These are phyloP conservation scores for Trametes sanguinea DNA, from an alignment of 768 basidiomycete species.

Conservation along the genomic window DNA sequence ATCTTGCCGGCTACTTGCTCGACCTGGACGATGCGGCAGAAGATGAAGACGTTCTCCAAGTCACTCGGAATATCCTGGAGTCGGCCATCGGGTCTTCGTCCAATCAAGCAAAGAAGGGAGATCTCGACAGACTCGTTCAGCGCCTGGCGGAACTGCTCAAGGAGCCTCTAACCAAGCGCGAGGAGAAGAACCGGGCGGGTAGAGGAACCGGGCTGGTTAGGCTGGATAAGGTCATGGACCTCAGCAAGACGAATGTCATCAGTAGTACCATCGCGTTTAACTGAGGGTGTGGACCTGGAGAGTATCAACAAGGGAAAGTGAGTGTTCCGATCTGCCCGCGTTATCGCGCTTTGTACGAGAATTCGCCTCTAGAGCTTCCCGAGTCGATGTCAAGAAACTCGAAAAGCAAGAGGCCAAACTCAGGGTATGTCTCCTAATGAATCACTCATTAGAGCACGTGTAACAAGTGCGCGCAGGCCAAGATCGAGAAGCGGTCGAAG, in stretches of 20 bases:
- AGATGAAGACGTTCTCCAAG: conserved; percentile 82
- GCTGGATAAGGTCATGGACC: conserved; percentile 85
- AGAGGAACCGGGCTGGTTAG: conserved; percentile 61
- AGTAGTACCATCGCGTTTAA: conserved; percentile 78
- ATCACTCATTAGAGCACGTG: neutral
- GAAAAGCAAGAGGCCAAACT: conserved; percentile 98
- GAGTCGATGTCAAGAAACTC: conserved; percentile 92
- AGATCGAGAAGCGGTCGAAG: conserved; percentile 94
- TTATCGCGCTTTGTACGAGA: neutral
- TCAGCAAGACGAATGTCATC: conserved; percentile 76
- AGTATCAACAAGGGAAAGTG: conserved; percentile 95
- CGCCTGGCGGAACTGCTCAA: conserved; percentile 64
- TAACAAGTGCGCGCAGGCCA: conserved; percentile 55
- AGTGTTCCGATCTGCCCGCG: conserved; percentile 29
- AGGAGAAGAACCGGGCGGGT: conserved; percentile 54
- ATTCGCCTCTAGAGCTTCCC: conserved; percentile 61
- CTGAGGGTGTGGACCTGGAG: conserved; percentile 86
- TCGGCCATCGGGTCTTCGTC: conserved; percentile 61
- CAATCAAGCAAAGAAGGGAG: conserved; percentile 37
- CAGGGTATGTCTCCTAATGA: conserved; percentile 47
- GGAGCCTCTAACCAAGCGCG: conserved; percentile 60
- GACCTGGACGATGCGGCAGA: conserved; percentile 89
- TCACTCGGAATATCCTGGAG: conserved; percentile 71
- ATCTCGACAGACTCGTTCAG: conserved; percentile 66
- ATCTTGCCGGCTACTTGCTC: conserved; percentile 84